phyloP scores from a whole-genome alignment of 106 monocot genomes.

The Narthecium ossifragum region DNA sequence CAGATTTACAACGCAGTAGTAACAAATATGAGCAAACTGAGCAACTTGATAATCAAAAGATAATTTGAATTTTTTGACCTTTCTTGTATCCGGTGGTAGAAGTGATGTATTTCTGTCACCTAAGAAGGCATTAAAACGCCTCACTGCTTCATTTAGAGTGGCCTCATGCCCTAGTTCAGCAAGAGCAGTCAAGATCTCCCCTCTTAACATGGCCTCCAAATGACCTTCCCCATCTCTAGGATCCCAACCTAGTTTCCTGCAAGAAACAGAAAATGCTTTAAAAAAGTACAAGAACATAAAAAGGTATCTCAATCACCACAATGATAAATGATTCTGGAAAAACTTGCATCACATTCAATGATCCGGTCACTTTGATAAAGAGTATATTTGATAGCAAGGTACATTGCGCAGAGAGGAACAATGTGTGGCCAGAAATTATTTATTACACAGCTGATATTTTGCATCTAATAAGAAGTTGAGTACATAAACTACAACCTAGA shows the following conservation, averaged over 20 bases:
- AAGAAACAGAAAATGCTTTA: not conserved
- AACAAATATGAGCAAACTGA: not conserved
- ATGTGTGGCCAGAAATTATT: no score
- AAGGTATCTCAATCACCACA: not conserved
- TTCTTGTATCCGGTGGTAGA: constrained; percentile 74
- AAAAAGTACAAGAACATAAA: not conserved
- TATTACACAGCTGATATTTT: no score
- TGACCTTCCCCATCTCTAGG: constrained; percentile 71
- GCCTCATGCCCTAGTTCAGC: constrained; percentile 56
- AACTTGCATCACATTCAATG: no score
- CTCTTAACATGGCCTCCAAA: constrained; percentile 77
- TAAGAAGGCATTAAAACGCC: constrained; percentile 53
- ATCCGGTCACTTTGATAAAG: no score
- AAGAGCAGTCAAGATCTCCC: constrained; percentile 58
- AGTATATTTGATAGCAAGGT: not conserved
- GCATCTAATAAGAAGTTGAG: no score
- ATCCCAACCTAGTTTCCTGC: constrained; percentile 87
- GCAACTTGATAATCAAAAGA: not conserved
- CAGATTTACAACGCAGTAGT: no score
- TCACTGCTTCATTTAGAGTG: constrained; percentile 60
- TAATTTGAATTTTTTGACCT: constrained; percentile 14
- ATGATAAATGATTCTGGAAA: no score
- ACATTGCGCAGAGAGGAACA: no score
- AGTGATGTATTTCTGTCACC: constrained; percentile 56
- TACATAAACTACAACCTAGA: no score